Conservation (phyloP, 148 eudicot species). For the Vaccinium vitisidaea region DNA sequence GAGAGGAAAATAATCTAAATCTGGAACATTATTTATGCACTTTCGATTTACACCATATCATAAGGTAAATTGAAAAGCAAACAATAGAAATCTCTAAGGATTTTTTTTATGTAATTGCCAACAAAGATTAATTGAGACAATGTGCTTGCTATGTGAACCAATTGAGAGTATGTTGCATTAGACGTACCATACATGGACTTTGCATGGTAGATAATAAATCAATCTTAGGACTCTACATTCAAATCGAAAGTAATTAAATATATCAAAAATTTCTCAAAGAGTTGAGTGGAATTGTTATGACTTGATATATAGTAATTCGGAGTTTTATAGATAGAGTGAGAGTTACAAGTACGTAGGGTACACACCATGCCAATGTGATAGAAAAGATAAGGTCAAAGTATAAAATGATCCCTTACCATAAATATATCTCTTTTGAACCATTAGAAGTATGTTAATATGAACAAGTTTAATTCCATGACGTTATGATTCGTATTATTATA, state of each 20-base stretch:
- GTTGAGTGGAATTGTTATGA: too few relatives aligned
- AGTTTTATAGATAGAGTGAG: too few relatives aligned
- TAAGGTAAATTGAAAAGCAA: background rate
- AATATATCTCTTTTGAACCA: background rate
- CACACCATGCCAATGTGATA: too few relatives aligned
- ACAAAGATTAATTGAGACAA: background rate
- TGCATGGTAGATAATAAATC: background rate
- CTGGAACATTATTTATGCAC: background rate
- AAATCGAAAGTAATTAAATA: too few relatives aligned
- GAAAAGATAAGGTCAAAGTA: background rate
- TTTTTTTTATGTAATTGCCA: background rate
- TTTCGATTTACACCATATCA: background rate
- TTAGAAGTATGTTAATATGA: background rate
- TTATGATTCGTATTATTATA: background rate
- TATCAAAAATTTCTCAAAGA: too few relatives aligned
- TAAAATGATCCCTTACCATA: background rate
- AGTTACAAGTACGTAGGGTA: too few relatives aligned
- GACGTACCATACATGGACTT: background rate
- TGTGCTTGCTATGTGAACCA: conserved; percentile 3
- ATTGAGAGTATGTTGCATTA: background rate
- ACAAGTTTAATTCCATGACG: background rate
- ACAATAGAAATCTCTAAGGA: background rate
- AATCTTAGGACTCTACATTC: background rate
- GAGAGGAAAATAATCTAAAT: too few relatives aligned
- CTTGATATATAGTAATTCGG: too few relatives aligned